Evolutionary conservation across 2,329 filamentous ascomycete species (phyloP), one percentile per base, ranked within the genome.

Genomic region (Chrysosporium queenslandicum): DNA sequence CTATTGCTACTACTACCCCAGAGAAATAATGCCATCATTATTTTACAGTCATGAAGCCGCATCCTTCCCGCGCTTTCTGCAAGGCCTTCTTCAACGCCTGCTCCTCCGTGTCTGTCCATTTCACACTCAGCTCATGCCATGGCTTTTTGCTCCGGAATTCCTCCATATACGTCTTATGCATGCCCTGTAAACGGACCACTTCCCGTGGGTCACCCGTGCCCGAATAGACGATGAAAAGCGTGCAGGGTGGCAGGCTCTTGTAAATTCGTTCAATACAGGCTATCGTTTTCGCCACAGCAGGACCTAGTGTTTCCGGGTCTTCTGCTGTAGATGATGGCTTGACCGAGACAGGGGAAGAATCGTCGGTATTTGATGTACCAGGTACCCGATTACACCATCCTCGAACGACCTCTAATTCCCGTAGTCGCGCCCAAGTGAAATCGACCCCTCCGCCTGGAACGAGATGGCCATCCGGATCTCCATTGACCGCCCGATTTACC

Each of bases 71-170:
- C 2, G 80, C 80, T 52, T 66, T 70, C 59, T 77, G 72, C 59
- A 75, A 78, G 1, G 80, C 80, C 53, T 64, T 68, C 57, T 76
- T 75, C 50, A 84, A 62, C 40, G 73, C 75, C 64, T 82, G 79
- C 58, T 81, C 77, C 61, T 84, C 81, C 2, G 68, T 71, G 66
- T 83, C 80, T 18, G 80, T 82, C 81, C 81, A 84, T 60, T 80
- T 75, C 34, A 83, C 77, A 47, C 68, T 78, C 56, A 83, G 60
- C 54, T 82, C 70, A 62, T 83, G 77, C 80, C 80, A 83, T 21
- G 68, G 68, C 53, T 81, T 82, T 65, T 77, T 78, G 18, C 74
- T 72, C 52, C 72, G 68, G 60, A 76, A 82, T 60, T 83, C 80
- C 50, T 74, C 70, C 51, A 75, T 75, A 62, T 77, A 79, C 52